A percentile compares a stretch with the other conserved stretches of the same genome.
These are phyloP conservation scores for Colletotrichum kahawae DNA, from an alignment of 2,329 filamentous ascomycete species.

Conservation along the genomic window DNA sequence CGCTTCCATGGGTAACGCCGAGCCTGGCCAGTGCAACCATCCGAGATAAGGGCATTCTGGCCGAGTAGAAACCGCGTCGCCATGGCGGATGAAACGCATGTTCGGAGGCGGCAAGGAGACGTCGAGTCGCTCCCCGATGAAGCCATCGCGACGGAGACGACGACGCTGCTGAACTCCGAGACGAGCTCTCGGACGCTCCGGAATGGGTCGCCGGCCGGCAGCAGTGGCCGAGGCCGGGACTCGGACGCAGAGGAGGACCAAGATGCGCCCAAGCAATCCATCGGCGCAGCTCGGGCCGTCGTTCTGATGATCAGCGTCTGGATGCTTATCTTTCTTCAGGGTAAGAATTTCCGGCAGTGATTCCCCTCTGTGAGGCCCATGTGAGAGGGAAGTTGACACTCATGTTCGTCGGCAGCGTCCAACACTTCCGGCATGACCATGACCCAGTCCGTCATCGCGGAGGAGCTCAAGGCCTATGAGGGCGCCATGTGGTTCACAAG, in stretches of 20 bases:
- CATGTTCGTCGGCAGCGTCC: constrained; percentile 42
- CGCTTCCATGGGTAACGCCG: background rate
- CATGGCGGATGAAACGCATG: background rate
- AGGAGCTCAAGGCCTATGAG: constrained; percentile 75
- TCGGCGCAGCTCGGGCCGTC: constrained; percentile 38
- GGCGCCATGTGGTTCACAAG: constrained; percentile 82
- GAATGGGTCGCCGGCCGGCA: constrained; percentile 1
- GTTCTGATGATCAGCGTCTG: constrained; percentile 60
- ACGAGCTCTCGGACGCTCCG: constrained; percentile 13
- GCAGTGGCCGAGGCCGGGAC: background rate
- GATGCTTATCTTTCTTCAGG: constrained; percentile 64
- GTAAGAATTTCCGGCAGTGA: constrained; percentile 35
- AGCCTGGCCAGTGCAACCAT: background rate
- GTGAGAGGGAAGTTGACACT: background rate
- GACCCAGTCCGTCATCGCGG: constrained; percentile 77
- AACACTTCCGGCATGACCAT: constrained; percentile 86
- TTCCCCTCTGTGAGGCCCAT: background rate
- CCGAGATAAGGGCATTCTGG: constrained; percentile 5
- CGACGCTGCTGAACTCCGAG: constrained; percentile 19
- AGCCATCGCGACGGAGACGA: constrained; percentile 17
- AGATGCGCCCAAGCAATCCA: constrained; percentile 24
- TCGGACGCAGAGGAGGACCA: constrained; percentile 6
- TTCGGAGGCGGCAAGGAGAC: background rate
- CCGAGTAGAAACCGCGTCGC: background rate
- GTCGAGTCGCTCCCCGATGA: background rate